Evolutionary conservation across 2,329 filamentous ascomycete species (phyloP).

Genomic region (Fusarium nanum): DNA sequence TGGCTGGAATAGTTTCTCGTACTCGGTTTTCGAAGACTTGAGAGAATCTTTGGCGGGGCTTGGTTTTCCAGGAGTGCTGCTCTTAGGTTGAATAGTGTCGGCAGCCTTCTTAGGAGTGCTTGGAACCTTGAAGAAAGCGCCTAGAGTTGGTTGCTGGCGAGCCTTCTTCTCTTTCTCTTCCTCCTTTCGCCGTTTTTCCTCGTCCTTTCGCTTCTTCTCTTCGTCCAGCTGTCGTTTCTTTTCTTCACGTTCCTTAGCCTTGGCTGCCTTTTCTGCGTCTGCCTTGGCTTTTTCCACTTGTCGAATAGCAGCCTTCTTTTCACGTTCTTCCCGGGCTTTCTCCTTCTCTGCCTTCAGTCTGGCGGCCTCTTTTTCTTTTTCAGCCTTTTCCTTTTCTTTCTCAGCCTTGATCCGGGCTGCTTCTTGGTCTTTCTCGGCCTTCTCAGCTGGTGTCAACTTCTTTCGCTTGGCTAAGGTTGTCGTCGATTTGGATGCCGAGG

Average conservation of each 20-base stretch:
- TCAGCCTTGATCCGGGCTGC: conserved; percentile 50
- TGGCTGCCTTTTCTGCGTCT: conserved; percentile 53
- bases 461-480: conserved; percentile 55
- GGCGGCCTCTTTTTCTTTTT: conserved; percentile 52
- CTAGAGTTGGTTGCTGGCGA: conserved; percentile 60
- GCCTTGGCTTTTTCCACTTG: conserved; percentile 49
- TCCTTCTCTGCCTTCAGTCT: conserved; percentile 53
- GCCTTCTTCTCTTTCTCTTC: conserved; percentile 66
- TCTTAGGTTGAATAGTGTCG: conserved; percentile 48
- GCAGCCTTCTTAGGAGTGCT: conserved; percentile 57
- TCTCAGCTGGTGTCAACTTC: conserved; percentile 57
- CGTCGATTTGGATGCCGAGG: conserved; percentile 37
- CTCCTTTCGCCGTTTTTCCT: conserved; percentile 61
- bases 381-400: conserved; percentile 53
- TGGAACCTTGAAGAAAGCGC: conserved; percentile 59
- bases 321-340: conserved; percentile 54
- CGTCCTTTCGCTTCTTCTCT: conserved; percentile 59
- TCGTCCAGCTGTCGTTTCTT: conserved; percentile 53
- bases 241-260: conserved; percentile 55
- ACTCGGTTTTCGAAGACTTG: conserved; percentile 60
- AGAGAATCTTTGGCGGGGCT: conserved; percentile 26
- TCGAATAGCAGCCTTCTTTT: conserved; percentile 46
- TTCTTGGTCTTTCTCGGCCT: conserved; percentile 53
- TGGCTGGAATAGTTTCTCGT: conserved; percentile 78
- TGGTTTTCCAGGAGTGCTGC: conserved; percentile 47